A percentile compares a stretch with the other conserved stretches of the same genome.
Conservation (phyloP, 306 rosid species). For the Lotus japonicus region DNA sequence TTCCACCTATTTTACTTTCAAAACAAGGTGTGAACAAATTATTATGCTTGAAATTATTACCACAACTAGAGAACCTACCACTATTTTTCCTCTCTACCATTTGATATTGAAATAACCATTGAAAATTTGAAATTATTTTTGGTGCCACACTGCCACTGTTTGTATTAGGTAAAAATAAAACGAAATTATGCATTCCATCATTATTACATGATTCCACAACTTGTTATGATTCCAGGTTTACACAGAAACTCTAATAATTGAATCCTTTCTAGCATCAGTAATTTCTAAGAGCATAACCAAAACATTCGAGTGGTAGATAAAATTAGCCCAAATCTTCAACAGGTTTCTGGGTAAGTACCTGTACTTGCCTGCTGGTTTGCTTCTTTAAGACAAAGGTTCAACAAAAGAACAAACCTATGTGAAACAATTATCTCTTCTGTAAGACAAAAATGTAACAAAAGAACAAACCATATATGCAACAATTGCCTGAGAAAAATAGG, state of each 20-base stretch:
- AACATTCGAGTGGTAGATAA: neutral
- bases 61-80: no score
- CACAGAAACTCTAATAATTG: neutral
- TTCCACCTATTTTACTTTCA: no score
- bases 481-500: no score
- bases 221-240: neutral
- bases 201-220: neutral
- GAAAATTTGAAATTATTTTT: no score
- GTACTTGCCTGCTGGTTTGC: neutral
- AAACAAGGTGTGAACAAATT: no score
- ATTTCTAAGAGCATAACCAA: neutral
- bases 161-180: no score
- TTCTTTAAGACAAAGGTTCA: neutral
- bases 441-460: neutral
- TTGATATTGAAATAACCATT: no score
- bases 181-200: no score
- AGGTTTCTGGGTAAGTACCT: neutral
- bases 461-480: neutral
- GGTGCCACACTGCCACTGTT: no score
- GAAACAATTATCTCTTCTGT: neutral
- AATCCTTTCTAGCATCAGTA: neutral
- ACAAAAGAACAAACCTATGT: neutral
- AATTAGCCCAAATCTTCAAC: neutral
- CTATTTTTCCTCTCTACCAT: no score
- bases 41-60: no score